A percentile compares a stretch with the other conserved stretches of the same genome.
phyloP scores from a whole-genome alignment of 805 yeast species.

The Pichia heedii region DNA sequence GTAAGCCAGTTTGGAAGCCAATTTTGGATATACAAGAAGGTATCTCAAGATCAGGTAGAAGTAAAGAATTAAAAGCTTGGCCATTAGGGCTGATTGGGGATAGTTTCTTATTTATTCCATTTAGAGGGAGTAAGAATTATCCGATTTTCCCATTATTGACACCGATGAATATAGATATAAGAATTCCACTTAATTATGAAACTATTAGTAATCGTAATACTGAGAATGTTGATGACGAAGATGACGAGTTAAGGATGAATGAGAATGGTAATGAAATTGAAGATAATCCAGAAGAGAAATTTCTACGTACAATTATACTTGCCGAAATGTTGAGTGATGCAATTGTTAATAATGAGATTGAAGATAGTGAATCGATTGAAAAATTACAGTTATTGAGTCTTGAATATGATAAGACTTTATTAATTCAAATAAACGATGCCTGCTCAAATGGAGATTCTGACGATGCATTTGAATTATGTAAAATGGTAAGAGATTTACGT shows the following conservation, averaged over 20 bases:
- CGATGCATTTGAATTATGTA: constrained; percentile 63
- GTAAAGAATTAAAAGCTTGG: constrained; percentile 68
- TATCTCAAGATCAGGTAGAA: constrained; percentile 42
- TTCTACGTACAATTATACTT: constrained; percentile 49
- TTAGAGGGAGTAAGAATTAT: constrained; percentile 54
- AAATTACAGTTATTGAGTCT: constrained; percentile 44
- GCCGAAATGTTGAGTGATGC: constrained; percentile 58
- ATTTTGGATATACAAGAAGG: constrained; percentile 52
- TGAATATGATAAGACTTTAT: constrained; percentile 65
- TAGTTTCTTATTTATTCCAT: constrained; percentile 61
- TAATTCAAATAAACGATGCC: constrained; percentile 64
- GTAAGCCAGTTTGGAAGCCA: constrained; percentile 84
- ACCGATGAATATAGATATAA: constrained; percentile 68
- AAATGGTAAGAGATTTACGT: constrained; percentile 62
- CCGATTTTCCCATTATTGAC: constrained; percentile 82
- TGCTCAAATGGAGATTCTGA: constrained; percentile 57
- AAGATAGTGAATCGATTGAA: constrained; percentile 33
- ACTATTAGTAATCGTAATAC: constrained; percentile 8
- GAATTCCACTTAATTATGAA: constrained; percentile 45
- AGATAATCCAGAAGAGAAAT: constrained; percentile 50
- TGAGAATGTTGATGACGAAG: constrained; percentile 12
- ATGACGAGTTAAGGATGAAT: constrained; percentile 23
- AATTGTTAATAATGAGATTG: constrained; percentile 30
- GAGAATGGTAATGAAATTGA: constrained; percentile 41
- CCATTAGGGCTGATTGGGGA: constrained; percentile 74